These are phyloP conservation scores for Tanacetum coccineum DNA, from an alignment of 129 eudicot species.

Conservation along the genomic window DNA sequence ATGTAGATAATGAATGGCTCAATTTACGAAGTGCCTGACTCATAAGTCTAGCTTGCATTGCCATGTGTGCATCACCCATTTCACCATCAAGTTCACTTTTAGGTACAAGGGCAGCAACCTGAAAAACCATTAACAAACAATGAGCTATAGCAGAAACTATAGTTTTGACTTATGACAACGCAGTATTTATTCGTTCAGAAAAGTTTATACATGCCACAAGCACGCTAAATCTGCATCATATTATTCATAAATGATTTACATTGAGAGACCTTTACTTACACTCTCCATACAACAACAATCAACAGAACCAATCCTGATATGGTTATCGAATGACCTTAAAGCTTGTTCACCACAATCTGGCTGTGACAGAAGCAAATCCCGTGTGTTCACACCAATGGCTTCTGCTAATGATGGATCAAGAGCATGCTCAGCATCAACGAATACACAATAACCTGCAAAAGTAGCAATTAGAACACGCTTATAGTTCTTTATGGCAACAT, in stretches of 20 bases:
- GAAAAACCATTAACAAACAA: conserved; percentile 15
- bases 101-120: conserved; percentile 99
- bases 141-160: background rate
- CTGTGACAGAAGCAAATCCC: conserved; percentile 84
- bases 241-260: background rate
- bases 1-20: conserved; percentile 80
- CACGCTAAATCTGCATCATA: background rate
- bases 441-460: no score
- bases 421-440: conserved; percentile 97
- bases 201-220: background rate
- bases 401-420: conserved; percentile 89
- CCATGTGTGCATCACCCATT: conserved; percentile 99
- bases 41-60: conserved; percentile 99
- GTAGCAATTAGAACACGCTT: no score
- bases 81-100: conserved; percentile 97
- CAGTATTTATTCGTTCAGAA: background rate
- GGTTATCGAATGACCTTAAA: conserved; percentile 86
- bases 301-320: conserved; percentile 92
- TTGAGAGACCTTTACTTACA: conserved; percentile 55
- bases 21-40: conserved; percentile 96
- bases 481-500: no score
- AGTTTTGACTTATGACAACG: background rate
- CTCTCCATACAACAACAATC: conserved; percentile 97
- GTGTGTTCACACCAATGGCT: conserved; percentile 80
- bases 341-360: conserved; percentile 99